Conservation (phyloP, 495 filamentous ascomycete species). For the Aspergillus cristatus region DNA sequence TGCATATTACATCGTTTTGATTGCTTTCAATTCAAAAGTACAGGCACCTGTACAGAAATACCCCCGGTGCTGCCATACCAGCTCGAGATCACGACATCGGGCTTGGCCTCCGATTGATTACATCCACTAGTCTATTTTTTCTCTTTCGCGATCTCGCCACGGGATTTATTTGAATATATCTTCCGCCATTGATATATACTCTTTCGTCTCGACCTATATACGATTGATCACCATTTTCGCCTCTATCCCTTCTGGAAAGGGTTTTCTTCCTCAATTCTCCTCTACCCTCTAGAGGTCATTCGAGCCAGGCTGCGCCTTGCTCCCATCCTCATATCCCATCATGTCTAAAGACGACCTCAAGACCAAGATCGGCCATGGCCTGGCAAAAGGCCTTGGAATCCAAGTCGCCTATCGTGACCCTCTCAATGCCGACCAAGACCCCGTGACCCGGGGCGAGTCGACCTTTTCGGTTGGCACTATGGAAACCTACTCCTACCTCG, state of each 20-base stretch:
- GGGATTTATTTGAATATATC: too few species aligned
- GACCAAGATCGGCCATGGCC: constrained; percentile 54
- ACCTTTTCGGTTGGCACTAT: constrained; percentile 65
- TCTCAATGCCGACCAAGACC: constrained; percentile 38
- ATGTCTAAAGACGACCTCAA: constrained; percentile 28
- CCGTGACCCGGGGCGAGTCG: constrained; percentile 64
- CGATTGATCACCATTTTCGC: too few species aligned
- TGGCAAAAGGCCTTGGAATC: constrained; percentile 80
- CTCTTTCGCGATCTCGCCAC: too few species aligned
- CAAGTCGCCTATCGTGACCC: constrained; percentile 61
- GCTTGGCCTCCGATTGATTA: constrained; percentile 11
- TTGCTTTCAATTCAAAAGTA: constrained; percentile 4
- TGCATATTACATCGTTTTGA: constrained; percentile 4
- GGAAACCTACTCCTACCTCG: constrained; percentile 73
- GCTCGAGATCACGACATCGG: constrained; percentile 21
- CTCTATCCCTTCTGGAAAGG: too few species aligned
- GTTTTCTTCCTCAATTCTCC: too few species aligned
- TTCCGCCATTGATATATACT: too few species aligned
- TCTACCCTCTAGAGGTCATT: too few species aligned
- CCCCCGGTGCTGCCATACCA: too few species aligned
- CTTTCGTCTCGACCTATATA: too few species aligned
- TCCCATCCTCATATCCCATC: constrained; percentile 7
- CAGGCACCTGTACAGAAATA: too few species aligned
- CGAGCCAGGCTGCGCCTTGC: too few species aligned
- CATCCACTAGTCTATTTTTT: constrained; percentile 4